Base-by-base conservation (phyloP, 192 early-diverging fungal species). In the Podila clonocystis region DNA sequence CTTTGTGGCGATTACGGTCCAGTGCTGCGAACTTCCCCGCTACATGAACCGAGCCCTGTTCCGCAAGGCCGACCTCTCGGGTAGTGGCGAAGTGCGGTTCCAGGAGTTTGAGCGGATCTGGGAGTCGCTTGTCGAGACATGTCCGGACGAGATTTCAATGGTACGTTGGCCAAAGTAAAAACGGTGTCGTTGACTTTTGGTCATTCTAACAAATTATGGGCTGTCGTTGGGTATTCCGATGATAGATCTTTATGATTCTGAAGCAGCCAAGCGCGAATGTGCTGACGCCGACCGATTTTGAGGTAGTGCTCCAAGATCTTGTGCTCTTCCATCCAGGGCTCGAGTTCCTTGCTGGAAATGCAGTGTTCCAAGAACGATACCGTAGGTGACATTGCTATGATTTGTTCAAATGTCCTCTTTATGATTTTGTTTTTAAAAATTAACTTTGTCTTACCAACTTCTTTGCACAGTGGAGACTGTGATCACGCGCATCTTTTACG, bases 281-380 rank as follows among this genome's bases (percentile, higher is more conserved):
- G 8, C 75, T 95, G 65, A 87, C 82, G 13, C 91, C 92, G 26
- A 88, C 86, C 31, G 92, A 96, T 65, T 90, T 95, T 70, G 75
- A 87, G 48, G 82, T 88, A 2, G 89, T 94, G 2, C 83, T 95
- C 11, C 87, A 92, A 80, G 96, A 98, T 67, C 88, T 98, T n/a
- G 86, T 95, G 24, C 85, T 91, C 58, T 90, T 94, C 63, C 95
- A 98, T 72, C 94, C 92, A 34, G 97, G 94, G 17, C 85, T 98
- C 29, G 92, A 94, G 75, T 97, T 97, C 75, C 82, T 98, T 61
- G 84, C 90, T 15, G 85, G 87, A 30, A 91, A 96, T 82, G 85
- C 90, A 28, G 88, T 96, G 15, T 97, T 97, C 80, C 91, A 95
- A 72, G 89, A 91, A 59, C 89, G 93, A 34, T 98, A 97, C 68